Evolutionary conservation across 2,329 filamentous ascomycete species (phyloP), one percentile per base, ranked within the genome.

Genomic region (Mycosphaerella sp.): DNA sequence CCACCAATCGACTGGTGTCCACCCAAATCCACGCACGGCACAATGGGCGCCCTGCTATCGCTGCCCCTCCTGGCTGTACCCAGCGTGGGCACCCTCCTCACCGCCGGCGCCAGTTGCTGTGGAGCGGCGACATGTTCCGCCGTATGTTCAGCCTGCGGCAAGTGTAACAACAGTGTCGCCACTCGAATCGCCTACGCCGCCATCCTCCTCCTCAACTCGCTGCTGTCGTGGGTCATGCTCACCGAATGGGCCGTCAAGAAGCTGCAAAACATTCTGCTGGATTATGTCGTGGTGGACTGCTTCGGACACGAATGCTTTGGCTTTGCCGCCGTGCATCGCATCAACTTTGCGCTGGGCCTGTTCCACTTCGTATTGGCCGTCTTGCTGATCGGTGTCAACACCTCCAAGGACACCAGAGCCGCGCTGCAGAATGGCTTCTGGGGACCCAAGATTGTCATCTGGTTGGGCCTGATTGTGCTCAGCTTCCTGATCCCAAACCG

Each of bases 231-330:
- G 93, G 89, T 98, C 64, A 95, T 97, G 89, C 89, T 98, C 75
- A 98, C 93, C 21, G 89, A 90, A 50, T 98, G 93, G 93, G 93
- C 93, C 34, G 88, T 98, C 69, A 89, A 95, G 67, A 97, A 97
- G 71, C 79, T 98, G 5, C 85, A 97, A 73, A 83, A 95, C 61
- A 78, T 97, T 51, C 93, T 89, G 10, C 80, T 98, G 61, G 90
- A 97, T 73, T 97, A 96, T 69, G 91, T 98, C 76, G 90, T 89
- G 66, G 95, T 98, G 68, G 86, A 86, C 67, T 98, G 93, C 70
- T 69, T 56, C 14, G 91, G 87, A 47, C 88, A 92, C 63, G 81
- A 92, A 68, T 98, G 93, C 70, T 87, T 95, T 69, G 93, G 93
- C 63, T 98, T 93, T 82, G 85, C 96, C 45, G 93, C 93, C 6